Evolutionary conservation across 2,329 filamentous ascomycete genomes (phyloP), one percentile per base, ranked within the genome.

Genomic region (Fusarium mundagurra): DNA sequence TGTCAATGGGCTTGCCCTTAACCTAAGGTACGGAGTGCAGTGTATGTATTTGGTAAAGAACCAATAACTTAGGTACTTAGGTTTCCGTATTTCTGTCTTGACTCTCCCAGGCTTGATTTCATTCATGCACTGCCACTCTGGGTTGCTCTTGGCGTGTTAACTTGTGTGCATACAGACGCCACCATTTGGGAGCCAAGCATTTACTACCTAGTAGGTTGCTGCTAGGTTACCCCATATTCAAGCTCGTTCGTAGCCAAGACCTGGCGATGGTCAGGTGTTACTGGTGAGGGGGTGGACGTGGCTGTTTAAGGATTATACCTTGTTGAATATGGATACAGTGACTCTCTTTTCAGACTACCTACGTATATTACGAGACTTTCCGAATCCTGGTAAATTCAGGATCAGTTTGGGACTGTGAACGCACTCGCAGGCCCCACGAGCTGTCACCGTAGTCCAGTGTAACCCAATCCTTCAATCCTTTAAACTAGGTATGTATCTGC

Each of bases 121-220:
- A 18, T 71, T 58, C 41, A 67, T 55, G 55, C 71, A 71, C 62
- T 74, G 67, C 71, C 71, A 67, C 58, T 69, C 57, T 41, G 38
- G 36, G 57, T 47, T 45, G 55, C 33, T 64, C 71, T 73, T 74
- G 67, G 67, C 67, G 53, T 54, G 47, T 41, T 36, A 59, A 58
- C 62, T 53, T 51, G 58, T 38, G 45, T 61, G 55, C 66, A 68
- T 57, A 27, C 22, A 55, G 50, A 51, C 69, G 74, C 74, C 66
- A 71, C 76, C 63, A 61, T 68, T 60, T 67, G 61, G 64, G 24
- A 76, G 74, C 74, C 68, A 77, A 77, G 76, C 62, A 64, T 64
- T 62, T 36, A 43, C 66, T 70, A n/a, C n/a, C n/a, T n/a, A n/a
- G n/a, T n/a, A 70, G 59, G 24, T n/a, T 29, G 29, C 41, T 33